A percentile compares a stretch with the other conserved stretches of the same genome.
phyloP scores from a whole-genome alignment of 1,139 yeast genomes.

The Tardiomyces blankii region DNA sequence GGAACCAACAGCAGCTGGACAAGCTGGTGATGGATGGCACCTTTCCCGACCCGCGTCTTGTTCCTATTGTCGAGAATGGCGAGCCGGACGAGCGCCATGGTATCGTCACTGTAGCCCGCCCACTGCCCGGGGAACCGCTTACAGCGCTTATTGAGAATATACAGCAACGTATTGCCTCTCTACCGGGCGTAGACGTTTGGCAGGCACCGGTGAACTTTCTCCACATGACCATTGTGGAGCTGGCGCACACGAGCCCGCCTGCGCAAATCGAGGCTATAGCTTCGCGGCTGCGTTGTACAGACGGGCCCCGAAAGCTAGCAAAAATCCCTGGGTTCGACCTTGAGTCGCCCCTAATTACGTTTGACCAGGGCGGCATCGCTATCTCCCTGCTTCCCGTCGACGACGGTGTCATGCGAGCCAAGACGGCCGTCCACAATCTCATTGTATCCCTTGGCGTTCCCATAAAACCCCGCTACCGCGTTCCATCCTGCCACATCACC shows the following conservation, averaged over 20 bases:
- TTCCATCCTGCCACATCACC: conserved; percentile 19
- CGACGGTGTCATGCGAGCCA: conserved; percentile 13
- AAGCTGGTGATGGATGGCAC: neutral
- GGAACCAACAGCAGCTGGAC: neutral
- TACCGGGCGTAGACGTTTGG: conserved; percentile 8
- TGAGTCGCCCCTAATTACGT: conserved; percentile 10
- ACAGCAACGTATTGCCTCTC: neutral
- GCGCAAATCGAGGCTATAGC: conserved; percentile 3
- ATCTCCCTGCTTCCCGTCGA: conserved; percentile 14
- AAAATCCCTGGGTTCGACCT: neutral
- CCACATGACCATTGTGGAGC: conserved; percentile 17
- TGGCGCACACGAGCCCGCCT: conserved; percentile 12
- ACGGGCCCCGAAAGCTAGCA: conserved; percentile 9
- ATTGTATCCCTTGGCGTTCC: conserved; percentile 6
- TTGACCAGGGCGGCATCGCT: conserved; percentile 17
- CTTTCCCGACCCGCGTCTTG: neutral
- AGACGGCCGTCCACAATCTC: conserved; percentile 8
- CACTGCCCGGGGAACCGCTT: neutral
- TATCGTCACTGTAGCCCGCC: neutral
- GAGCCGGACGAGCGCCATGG: neutral
- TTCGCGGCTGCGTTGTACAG: conserved; percentile 6
- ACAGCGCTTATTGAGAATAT: neutral
- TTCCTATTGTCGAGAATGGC: neutral
- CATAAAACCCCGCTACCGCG: conserved; percentile 13
- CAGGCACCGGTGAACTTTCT: conserved; percentile 14